Evolutionary conservation across 1,284 basidiomycete genomes (phyloP).

Genomic region (Apiotrichum akiyoshidainum): DNA sequence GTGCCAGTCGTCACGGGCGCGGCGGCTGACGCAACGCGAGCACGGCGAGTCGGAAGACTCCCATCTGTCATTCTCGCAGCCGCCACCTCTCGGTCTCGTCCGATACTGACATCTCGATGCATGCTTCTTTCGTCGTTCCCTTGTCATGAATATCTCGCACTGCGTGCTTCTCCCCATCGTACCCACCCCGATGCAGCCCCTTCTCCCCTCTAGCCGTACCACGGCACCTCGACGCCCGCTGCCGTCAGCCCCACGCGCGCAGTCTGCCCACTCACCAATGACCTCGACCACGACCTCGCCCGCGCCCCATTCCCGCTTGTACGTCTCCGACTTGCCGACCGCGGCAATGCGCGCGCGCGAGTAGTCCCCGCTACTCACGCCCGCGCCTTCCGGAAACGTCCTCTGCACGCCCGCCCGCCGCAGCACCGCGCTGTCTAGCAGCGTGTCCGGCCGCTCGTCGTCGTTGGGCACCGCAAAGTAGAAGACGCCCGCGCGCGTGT

Average conservation of each 20-base stretch:
- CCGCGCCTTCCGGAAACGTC: slow-evolving; percentile 19
- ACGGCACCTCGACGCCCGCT: slow-evolving; percentile 24
- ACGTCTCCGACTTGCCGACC: slow-evolving; percentile 29
- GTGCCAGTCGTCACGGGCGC: too few species aligned
- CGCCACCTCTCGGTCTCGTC: too few species aligned
- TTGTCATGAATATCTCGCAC: too few species aligned
- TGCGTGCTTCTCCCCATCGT: too few species aligned
- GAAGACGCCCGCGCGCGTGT: slow-evolving; percentile 47
- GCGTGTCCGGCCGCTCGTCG: slow-evolving; percentile 33
- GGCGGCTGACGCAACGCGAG: too few species aligned
- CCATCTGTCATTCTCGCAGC: too few species aligned
- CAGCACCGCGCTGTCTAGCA: slow-evolving; percentile 42
- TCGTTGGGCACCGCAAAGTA: slow-evolving; percentile 52
- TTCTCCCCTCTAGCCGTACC: slow-evolving; percentile 14
- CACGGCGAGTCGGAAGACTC: too few species aligned
- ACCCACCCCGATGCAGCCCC: too few species aligned
- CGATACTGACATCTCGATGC: too few species aligned
- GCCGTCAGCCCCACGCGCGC: neutral
- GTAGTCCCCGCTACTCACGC: slow-evolving; percentile 21
- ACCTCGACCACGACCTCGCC: slow-evolving; percentile 26
- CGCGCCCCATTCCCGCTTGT: slow-evolving; percentile 24
- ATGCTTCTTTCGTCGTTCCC: too few species aligned
- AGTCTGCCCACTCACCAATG: slow-evolving; percentile 14
- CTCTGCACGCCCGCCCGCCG: slow-evolving; percentile 15
- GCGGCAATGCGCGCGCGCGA: slow-evolving; percentile 25